phyloP scores from a whole-genome alignment of 495 filamentous ascomycete genomes.

The Talaromyces thailandensis region DNA sequence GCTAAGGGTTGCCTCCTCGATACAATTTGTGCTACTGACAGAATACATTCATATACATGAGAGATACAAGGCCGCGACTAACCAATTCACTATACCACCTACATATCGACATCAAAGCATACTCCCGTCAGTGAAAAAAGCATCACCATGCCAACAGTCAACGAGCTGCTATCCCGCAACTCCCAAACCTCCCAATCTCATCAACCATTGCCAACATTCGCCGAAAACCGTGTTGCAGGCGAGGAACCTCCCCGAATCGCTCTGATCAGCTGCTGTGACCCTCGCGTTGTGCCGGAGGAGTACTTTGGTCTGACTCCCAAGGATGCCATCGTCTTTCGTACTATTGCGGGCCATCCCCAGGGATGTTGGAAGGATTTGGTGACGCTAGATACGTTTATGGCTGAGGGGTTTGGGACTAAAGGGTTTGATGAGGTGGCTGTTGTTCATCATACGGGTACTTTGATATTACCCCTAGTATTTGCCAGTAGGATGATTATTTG shows the following conservation, averaged over 20 bases:
- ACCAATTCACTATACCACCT: too few relatives aligned
- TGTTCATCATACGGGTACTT: neutral
- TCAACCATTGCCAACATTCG: neutral
- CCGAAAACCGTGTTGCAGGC: neutral
- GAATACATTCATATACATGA: neutral
- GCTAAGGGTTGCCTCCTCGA: neutral
- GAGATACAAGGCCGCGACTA: neutral
- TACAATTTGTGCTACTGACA: neutral
- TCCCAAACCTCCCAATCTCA: neutral
- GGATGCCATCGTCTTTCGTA: slow-evolving; percentile 1
- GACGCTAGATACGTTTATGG: neutral
- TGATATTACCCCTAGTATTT: neutral
- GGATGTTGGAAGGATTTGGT: neutral
- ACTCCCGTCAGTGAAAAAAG: neutral
- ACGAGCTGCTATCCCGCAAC: neutral
- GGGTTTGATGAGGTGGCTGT: neutral
- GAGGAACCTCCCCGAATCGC: neutral
- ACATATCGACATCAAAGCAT: neutral
- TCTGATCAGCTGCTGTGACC: neutral
- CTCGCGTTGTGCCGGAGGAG: neutral
- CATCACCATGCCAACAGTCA: neutral
- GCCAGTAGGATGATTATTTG: too few relatives aligned
- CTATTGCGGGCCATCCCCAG: neutral
- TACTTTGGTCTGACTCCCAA: neutral
- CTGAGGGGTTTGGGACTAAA: neutral